phyloP scores from a whole-genome alignment of 2,329 filamentous ascomycete genomes.

The Zasmidium citrigriseum region DNA sequence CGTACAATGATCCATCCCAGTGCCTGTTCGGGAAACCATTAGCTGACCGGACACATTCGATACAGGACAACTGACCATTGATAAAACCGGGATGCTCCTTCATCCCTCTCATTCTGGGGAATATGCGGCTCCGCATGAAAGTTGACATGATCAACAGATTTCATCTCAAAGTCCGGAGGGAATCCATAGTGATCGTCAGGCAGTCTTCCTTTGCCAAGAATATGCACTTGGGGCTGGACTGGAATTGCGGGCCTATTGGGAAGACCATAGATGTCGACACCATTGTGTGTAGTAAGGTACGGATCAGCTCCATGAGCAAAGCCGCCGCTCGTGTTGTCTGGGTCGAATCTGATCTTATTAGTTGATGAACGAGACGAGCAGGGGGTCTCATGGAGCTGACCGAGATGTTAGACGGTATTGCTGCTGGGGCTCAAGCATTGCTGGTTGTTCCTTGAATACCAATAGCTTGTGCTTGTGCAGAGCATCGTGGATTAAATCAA shows the following conservation, averaged over 20 bases:
- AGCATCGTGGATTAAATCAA: constrained; percentile 16
- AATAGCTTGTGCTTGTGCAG: constrained; percentile 18
- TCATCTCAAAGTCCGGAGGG: constrained; percentile 16
- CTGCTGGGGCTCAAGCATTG: constrained; percentile 18
- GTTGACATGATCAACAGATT: constrained; percentile 15
- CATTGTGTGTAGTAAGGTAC: constrained; percentile 14
- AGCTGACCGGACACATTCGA: no score
- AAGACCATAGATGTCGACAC: constrained; percentile 15
- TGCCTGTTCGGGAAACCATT: no score
- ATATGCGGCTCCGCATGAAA: constrained; percentile 17
- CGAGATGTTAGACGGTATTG: constrained; percentile 15
- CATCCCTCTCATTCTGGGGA: constrained; percentile 12
- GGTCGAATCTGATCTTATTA: constrained; percentile 12
- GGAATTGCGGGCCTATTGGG: constrained; percentile 13
- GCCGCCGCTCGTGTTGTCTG: constrained; percentile 13
- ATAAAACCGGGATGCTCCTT: constrained; percentile 14
- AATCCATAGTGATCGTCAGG: constrained; percentile 14
- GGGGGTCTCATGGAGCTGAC: not conserved
- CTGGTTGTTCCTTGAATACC: constrained; percentile 18
- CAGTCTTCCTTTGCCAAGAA: constrained; percentile 13
- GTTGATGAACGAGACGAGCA: not conserved
- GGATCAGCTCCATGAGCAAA: constrained; percentile 19
- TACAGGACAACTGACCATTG: constrained; percentile 14
- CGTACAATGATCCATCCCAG: constrained; percentile 13
- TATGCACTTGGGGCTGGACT: constrained; percentile 17